phyloP scores from a whole-genome alignment of 129 eudicot genomes.

The Flaveria linearis region DNA sequence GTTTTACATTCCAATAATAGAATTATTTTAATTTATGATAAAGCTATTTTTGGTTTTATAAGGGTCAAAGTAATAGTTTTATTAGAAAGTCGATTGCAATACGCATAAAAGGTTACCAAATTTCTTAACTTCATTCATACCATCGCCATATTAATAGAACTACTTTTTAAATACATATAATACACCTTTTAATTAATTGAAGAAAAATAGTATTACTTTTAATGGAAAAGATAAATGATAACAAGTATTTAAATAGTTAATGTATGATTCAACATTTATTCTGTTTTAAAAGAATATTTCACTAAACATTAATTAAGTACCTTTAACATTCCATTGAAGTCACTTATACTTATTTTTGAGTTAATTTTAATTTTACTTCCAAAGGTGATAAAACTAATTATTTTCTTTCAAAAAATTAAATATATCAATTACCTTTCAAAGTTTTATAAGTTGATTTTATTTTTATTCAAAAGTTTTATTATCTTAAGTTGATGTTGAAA shows the following conservation, averaged over 20 bases:
- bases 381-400: too few relatives aligned
- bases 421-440: too few relatives aligned
- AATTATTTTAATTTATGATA: not conserved
- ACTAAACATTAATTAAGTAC: too few relatives aligned
- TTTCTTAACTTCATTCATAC: not conserved
- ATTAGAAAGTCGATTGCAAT: not conserved
- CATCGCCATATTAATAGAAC: not conserved
- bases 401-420: too few relatives aligned
- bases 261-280: not conserved
- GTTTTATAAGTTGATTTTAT: too few relatives aligned
- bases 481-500: too few relatives aligned
- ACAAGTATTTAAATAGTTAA: not conserved
- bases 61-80: not conserved
- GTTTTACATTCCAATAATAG: not conserved
- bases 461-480: too few relatives aligned
- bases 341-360: too few relatives aligned
- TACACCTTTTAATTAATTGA: not conserved
- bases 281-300: too few relatives aligned
- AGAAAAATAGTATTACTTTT: not conserved
- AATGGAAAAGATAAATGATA: not conserved
- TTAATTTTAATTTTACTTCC: too few relatives aligned
- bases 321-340: too few relatives aligned
- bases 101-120: not conserved
- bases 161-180: not conserved
- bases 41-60: not conserved